Percentiles rank a stretch among this genome's conserved stretches.
Conservation (phyloP, 1,139 yeast genomes). For the Ogataea hybrid region DNA sequence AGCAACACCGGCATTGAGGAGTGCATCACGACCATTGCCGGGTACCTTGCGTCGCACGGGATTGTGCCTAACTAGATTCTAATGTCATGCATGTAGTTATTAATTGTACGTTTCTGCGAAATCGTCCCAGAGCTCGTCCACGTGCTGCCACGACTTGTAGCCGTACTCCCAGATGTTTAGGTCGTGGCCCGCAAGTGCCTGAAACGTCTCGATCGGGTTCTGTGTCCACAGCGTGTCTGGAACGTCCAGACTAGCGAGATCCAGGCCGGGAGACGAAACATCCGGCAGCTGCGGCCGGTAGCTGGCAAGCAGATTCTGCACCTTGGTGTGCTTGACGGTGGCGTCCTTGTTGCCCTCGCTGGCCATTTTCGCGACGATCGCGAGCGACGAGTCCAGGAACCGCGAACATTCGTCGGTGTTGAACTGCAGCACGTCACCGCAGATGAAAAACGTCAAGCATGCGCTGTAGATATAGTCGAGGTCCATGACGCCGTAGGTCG, state of each 20-base stretch:
- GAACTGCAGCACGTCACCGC: slow-evolving; percentile 23
- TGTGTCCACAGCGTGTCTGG: slow-evolving; percentile 5
- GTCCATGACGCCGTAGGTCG: slow-evolving; percentile 28
- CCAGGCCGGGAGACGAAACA: neutral
- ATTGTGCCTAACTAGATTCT: slow-evolving; percentile 9
- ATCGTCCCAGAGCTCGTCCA: slow-evolving; percentile 18
- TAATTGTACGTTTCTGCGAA: slow-evolving; percentile 5
- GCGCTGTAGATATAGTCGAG: slow-evolving; percentile 27
- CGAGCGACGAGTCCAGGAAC: slow-evolving; percentile 17
- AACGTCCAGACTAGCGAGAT: neutral
- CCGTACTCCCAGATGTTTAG: slow-evolving; percentile 16
- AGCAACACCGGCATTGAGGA: slow-evolving; percentile 73
- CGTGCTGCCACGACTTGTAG: slow-evolving; percentile 16
- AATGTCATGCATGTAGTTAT: neutral
- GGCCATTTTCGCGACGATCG: slow-evolving; percentile 16
- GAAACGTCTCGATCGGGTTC: slow-evolving; percentile 15
- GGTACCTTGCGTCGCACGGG: slow-evolving; percentile 45
- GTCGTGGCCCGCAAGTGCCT: slow-evolving; percentile 17
- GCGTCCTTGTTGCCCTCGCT: slow-evolving; percentile 20
- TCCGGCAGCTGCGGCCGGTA: slow-evolving; percentile 9
- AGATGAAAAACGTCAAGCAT: slow-evolving; percentile 25
- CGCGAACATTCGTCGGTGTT: slow-evolving; percentile 14
- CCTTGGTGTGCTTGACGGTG: slow-evolving; percentile 14
- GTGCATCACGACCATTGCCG: slow-evolving; percentile 69
- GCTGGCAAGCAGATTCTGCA: slow-evolving; percentile 16